Base-by-base conservation (phyloP, 2,329 filamentous ascomycete species). In the Alternaria sp. region DNA sequence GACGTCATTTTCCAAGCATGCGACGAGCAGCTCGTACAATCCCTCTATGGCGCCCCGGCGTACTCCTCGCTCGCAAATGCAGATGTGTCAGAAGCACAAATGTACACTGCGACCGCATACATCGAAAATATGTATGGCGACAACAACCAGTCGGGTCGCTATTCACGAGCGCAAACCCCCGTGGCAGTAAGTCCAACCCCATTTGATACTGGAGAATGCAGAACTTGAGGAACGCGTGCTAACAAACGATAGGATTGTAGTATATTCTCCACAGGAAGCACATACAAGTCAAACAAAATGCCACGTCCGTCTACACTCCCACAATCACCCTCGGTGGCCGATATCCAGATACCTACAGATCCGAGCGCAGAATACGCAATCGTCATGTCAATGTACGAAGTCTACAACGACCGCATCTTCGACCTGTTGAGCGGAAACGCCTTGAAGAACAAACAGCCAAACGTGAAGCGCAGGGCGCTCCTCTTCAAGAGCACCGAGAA, bases 321-420 rank as follows among this genome's bases (percentile, higher is more conserved):
- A 1, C 88, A 91, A 61, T 82, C 85, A 6, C 95, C 95, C 9
- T 89, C 93, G 67, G 88, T 97, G 56, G 88, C 89, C 79, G 85
- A 89, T 55, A 83, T 97, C 46, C 83, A 86, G 5, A 85, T 96
- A 0, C 85, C 88, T 0, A 84, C 89, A 51, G 91, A 94, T 65
- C 84, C 85, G 1, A 86, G 87, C 19, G 88, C 90, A 58, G 93
- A 97, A 70, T 97, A 97, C 72, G 91, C 91, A 5, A 89, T 99
- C 57, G 84, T 99, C 11, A 86, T 99, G 21, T 97, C 93, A 57
- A 99, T 99, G 94, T 98, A 98, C 80, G 96, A 99, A 79, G 95
- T 99, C 1, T 97, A 99, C 83, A 99, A 99, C 76, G 95, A 99
- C 81, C 90, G 94, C 36, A 98, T 99, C 69, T 98, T 96, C 78